Conservation (phyloP, 2,329 filamentous ascomycete genomes). For the Beauveria caledonica region DNA sequence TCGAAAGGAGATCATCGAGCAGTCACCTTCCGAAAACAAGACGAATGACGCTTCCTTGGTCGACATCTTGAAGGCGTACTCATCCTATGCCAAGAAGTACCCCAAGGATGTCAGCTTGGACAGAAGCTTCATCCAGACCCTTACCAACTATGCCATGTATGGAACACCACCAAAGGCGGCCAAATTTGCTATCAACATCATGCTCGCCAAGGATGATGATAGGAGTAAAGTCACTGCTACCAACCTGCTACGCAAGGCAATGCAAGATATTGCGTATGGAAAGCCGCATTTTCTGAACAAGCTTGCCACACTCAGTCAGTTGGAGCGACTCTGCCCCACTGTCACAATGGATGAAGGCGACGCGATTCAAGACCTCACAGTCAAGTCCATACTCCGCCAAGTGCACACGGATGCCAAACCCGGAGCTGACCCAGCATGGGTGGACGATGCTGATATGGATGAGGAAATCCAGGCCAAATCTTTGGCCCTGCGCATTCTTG, state of each 20-base stretch:
- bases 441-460: slow-evolving; percentile 59
- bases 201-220: slow-evolving; percentile 65
- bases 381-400: slow-evolving; percentile 65
- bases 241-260: slow-evolving; percentile 69
- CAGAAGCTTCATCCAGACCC: slow-evolving; percentile 69
- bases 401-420: slow-evolving; percentile 55
- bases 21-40: slow-evolving; percentile 62
- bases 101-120: slow-evolving; percentile 76
- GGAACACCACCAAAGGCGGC: slow-evolving; percentile 75
- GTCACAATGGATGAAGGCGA: slow-evolving; percentile 67
- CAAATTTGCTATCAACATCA: slow-evolving; percentile 88
- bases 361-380: slow-evolving; percentile 68
- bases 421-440: slow-evolving; percentile 52
- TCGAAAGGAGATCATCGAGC: slow-evolving; percentile 74
- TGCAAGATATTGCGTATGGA: slow-evolving; percentile 66
- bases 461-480: slow-evolving; percentile 78
- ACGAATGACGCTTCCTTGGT: slow-evolving; percentile 67
- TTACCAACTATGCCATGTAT: slow-evolving; percentile 75
- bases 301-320: slow-evolving; percentile 61
- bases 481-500: slow-evolving; percentile 74
- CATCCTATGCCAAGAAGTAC: slow-evolving; percentile 81
- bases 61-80: slow-evolving; percentile 87
- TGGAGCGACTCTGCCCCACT: slow-evolving; percentile 66
- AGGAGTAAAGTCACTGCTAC: slow-evolving; percentile 76
- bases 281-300: slow-evolving; percentile 67